Percentiles rank a stretch among this genome's conserved stretches.
Evolutionary conservation across 2,329 filamentous ascomycete species (phyloP).

Genomic region (Orbilia brochopaga): DNA sequence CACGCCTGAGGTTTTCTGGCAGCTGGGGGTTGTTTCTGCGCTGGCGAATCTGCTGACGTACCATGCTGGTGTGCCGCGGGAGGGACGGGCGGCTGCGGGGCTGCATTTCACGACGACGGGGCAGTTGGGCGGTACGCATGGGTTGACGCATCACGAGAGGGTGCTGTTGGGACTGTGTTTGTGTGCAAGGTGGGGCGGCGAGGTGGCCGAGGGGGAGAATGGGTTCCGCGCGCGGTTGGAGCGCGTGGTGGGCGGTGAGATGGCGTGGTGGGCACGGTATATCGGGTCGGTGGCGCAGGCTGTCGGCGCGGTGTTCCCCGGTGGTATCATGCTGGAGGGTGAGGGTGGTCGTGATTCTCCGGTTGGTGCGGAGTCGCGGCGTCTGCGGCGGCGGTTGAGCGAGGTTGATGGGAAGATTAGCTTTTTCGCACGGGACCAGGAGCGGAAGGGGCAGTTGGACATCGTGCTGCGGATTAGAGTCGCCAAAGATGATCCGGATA

Average conservation of each 20-base stretch:
- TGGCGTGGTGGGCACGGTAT: slow-evolving; percentile 71
- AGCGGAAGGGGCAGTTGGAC: slow-evolving; percentile 57
- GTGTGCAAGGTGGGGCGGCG: slow-evolving; percentile 75
- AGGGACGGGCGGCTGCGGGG: slow-evolving; percentile 68
- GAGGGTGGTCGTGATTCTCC: slow-evolving; percentile 5
- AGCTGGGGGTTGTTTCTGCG: slow-evolving; percentile 63
- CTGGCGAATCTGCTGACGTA: slow-evolving; percentile 67
- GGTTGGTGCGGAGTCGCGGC: background rate
- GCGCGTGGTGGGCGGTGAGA: slow-evolving; percentile 63
- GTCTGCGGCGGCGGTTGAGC: slow-evolving; percentile 58
- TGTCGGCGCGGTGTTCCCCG: slow-evolving; percentile 67
- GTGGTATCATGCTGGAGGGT: slow-evolving; percentile 60
- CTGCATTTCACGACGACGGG: slow-evolving; percentile 75
- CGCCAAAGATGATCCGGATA: slow-evolving; percentile 57
- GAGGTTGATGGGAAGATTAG: slow-evolving; percentile 58
- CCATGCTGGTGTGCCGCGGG: slow-evolving; percentile 63
- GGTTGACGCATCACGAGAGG: slow-evolving; percentile 74
- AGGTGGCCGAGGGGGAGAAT: slow-evolving; percentile 64
- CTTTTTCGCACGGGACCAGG: slow-evolving; percentile 42
- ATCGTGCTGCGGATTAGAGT: slow-evolving; percentile 61
- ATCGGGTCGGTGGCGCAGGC: slow-evolving; percentile 67
- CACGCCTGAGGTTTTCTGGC: slow-evolving; percentile 59
- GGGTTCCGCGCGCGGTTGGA: slow-evolving; percentile 64
- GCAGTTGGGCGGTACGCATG: slow-evolving; percentile 71
- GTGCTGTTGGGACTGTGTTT: slow-evolving; percentile 74